Evolutionary conservation across 352 stramenopile genomes (phyloP).

Genomic region (Phytophthora pistaciae): DNA sequence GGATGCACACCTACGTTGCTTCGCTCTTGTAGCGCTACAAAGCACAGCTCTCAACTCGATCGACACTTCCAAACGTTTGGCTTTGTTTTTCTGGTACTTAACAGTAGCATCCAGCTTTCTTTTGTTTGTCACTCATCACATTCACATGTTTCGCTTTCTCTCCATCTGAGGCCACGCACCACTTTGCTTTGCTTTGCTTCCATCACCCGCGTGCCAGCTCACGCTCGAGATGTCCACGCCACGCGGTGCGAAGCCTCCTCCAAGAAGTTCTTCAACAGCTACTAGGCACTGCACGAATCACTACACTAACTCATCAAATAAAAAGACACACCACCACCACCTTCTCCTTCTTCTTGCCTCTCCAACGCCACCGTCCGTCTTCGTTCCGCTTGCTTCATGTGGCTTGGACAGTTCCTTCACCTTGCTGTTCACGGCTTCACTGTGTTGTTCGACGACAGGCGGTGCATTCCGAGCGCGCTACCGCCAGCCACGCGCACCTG

Average conservation of each 20-base stretch:
- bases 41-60: constrained; percentile 3
- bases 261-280: constrained; percentile 55
- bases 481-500: constrained; percentile 80
- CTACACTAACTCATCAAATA: constrained; percentile 40
- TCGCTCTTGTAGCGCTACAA: constrained; percentile 28
- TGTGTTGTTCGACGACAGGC: constrained; percentile 51
- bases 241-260: constrained; percentile 25
- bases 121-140: constrained; percentile 37
- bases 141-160: constrained; percentile 43
- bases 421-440: constrained; percentile 32
- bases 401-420: constrained; percentile 24
- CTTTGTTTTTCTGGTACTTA: constrained; percentile 39
- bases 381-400: constrained; percentile 28
- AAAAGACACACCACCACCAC: constrained; percentile 33
- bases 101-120: constrained; percentile 32
- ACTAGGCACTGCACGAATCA: constrained; percentile 48
- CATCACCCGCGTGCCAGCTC: constrained; percentile 17
- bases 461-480: constrained; percentile 56
- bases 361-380: constrained; percentile 16
- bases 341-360: neutral
- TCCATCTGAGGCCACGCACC: constrained; percentile 9
- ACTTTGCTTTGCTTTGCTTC: constrained; percentile 15
- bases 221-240: constrained; percentile 20
- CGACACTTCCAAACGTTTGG: constrained; percentile 37
- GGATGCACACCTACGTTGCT: constrained; percentile 38